Base-by-base conservation (phyloP, 768 basidiomycete species). In the Boletales sp. region DNA sequence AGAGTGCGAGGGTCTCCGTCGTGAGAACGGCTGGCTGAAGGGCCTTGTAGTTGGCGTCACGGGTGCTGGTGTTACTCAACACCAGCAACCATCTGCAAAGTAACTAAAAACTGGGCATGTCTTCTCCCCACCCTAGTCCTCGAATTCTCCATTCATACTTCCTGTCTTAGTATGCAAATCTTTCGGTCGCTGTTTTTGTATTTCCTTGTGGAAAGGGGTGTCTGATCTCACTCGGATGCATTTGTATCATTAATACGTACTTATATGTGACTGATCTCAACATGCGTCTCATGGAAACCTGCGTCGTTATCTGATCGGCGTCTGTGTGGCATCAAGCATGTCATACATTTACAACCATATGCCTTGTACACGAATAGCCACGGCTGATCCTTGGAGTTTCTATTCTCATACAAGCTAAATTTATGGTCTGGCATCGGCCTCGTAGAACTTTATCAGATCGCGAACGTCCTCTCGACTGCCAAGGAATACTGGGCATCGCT, bases 21-120 rank as follows among this genome's bases (percentile, higher is more conserved):
- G 89, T 50, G 93, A 96, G 73, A 96, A 96, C 60, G 87, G 88
- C 2, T 95, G 92, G 91, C 67, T 95, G 57, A 90, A 93, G 70
- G 89, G 91, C 0, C 70, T 95, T 13, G 90, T 95, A 7, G 90
- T 94, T 4, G 88, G 89, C 28, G 87, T 91, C 12, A 91, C 90
- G 1, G 87, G 88, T 18, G 87, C 80, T 33, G 83, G 74, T 38
- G 71, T 74, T 41, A 52, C 65, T 48, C 65, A 67, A 28, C 64
- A 65, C 43, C 64, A 59, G 40, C 64, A 64, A 41, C 35, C 37
- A 18, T 30, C 55, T 13, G 33, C 58, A 3, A 66, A 65, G 33
- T 65, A 54, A 53, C 12, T 8, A 17, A 17, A 34, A 45, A 10
- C 34, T 30, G 12, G 28, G 62, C 59, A 35, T 8, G 50, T 44